Evolutionary conservation across 2,329 filamentous ascomycete species (phyloP).

Genomic region (Fusarium torulosum): DNA sequence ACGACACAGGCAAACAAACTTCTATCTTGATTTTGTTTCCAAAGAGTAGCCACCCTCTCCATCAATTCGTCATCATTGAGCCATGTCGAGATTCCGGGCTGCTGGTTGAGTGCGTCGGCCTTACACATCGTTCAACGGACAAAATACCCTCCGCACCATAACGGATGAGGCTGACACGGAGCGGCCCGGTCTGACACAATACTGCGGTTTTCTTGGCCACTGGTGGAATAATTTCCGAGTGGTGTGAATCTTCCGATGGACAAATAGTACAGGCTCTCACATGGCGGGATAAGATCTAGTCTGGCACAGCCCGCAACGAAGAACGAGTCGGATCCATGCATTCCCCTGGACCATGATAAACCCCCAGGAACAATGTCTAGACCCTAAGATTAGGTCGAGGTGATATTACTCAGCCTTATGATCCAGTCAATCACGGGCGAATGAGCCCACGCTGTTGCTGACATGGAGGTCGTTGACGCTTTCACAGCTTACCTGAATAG

Average conservation of each 20-base stretch:
- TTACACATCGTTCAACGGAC: not conserved
- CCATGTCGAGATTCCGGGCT: not conserved
- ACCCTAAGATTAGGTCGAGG: constrained; percentile 4
- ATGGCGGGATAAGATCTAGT: constrained; percentile 1
- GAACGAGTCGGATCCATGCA: not conserved
- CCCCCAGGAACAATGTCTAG: not conserved
- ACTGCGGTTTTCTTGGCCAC: not conserved
- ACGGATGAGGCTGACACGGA: constrained; percentile 23
- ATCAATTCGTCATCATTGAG: not conserved
- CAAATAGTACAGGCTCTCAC: not conserved
- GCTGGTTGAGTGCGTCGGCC: not conserved
- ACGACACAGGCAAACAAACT: not conserved
- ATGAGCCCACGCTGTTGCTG: not conserved
- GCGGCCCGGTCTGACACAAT: constrained; percentile 31
- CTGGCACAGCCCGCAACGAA: constrained; percentile 7
- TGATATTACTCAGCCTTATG: constrained; percentile 25
- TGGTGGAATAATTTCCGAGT: constrained; percentile 18
- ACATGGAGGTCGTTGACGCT: not conserved
- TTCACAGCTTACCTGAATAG: not conserved
- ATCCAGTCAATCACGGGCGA: constrained; percentile 1
- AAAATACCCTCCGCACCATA: constrained; percentile 8
- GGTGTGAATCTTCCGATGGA: constrained; percentile 1
- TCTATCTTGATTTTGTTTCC: not conserved
- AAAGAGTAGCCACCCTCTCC: not conserved
- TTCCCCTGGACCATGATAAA: not conserved